Percentiles rank a stretch among this genome's conserved stretches.
Evolutionary conservation across 2,329 filamentous ascomycete genomes (phyloP).

Genomic region (Byssothecium circinans): DNA sequence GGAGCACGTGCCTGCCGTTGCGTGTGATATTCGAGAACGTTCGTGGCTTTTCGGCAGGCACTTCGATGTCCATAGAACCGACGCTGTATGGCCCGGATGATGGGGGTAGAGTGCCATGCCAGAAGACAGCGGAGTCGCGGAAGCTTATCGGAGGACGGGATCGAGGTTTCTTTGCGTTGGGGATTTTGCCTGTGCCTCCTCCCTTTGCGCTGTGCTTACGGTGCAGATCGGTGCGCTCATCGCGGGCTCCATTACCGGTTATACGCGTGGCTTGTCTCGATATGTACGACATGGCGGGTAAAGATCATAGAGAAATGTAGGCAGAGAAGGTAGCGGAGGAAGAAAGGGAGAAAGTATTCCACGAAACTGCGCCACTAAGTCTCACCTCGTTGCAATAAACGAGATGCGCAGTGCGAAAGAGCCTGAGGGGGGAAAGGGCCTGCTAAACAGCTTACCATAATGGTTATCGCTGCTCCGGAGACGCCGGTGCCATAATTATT

Average conservation of each 20-base stretch:
- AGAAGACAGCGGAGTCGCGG: slow-evolving; percentile 52
- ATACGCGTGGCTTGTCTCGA: slow-evolving; percentile 33
- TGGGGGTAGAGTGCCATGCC: slow-evolving; percentile 50
- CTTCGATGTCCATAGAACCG: slow-evolving; percentile 57
- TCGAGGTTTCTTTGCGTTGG: slow-evolving; percentile 52
- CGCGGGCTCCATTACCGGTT: slow-evolving; percentile 23
- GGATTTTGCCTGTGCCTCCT: slow-evolving; percentile 35
- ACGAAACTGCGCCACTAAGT: no score
- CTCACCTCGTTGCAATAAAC: no score
- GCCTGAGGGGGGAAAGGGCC: background rate
- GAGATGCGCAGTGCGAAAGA: no score
- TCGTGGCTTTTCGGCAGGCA: slow-evolving; percentile 52
- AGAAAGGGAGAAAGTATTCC: no score
- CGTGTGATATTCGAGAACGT: slow-evolving; percentile 56
- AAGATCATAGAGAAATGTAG: background rate
- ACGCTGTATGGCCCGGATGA: slow-evolving; percentile 57
- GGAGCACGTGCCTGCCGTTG: slow-evolving; percentile 50
- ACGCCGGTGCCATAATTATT: background rate
- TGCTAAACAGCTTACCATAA: background rate
- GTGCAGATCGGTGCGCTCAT: slow-evolving; percentile 11
- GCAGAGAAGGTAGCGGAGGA: no score
- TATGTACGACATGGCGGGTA: slow-evolving; percentile 25
- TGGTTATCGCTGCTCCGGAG: background rate
- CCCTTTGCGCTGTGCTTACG: slow-evolving; percentile 20
- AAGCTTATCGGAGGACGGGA: slow-evolving; percentile 50